Percentiles rank a stretch among this genome's conserved stretches.
phyloP scores from a whole-genome alignment of 306 rosid genomes.

The Fragaria nilgerrensis region DNA sequence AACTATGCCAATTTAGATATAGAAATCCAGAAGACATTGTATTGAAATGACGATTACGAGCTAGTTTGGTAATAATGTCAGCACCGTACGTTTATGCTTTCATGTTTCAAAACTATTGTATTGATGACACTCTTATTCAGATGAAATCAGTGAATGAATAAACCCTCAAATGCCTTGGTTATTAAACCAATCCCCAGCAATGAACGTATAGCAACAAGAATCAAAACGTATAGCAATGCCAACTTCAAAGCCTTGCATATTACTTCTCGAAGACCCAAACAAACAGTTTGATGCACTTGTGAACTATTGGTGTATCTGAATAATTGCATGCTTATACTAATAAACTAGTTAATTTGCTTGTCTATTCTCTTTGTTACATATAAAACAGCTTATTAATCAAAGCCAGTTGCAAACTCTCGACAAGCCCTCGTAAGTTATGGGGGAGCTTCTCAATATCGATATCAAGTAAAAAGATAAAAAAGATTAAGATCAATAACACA shows the following conservation, averaged over 20 bases:
- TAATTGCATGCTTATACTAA: conserved; percentile 3
- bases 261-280: conserved; percentile 18
- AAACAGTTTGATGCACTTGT: background rate
- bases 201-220: background rate
- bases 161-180: background rate
- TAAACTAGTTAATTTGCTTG: background rate
- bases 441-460: conserved; percentile 37
- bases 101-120: background rate
- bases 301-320: background rate
- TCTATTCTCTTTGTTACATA: background rate
- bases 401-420: conserved; percentile 29
- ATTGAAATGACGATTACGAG: background rate
- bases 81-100: background rate
- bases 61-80: background rate
- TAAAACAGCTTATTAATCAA: background rate
- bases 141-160: background rate
- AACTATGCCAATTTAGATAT: background rate
- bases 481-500: conserved; percentile 13
- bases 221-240: background rate
- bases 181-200: background rate
- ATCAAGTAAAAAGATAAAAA: conserved; percentile 17
- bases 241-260: conserved; percentile 6
- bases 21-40: background rate
- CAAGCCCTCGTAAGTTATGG: conserved; percentile 32
- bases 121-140: background rate